A percentile compares a stretch with the other conserved stretches of the same genome.
phyloP scores from a whole-genome alignment of 441 rosid genomes.

The Populus hybrid region DNA sequence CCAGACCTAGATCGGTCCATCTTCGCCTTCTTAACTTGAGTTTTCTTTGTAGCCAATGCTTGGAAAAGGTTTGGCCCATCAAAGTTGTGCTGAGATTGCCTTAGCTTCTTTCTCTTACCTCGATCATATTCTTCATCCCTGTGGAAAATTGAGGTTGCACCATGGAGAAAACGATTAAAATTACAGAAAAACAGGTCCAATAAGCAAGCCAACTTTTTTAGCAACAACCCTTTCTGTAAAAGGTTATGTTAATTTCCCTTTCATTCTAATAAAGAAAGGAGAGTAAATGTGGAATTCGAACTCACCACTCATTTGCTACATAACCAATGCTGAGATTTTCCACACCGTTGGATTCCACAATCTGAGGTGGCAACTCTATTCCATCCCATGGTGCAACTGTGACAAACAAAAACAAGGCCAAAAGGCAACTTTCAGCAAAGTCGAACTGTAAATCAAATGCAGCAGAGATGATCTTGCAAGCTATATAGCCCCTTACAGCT shows the following conservation, averaged over 20 bases:
- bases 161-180: not conserved
- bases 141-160: slow-evolving; percentile 16
- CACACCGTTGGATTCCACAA: slow-evolving; percentile 26
- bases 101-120: slow-evolving; percentile 83
- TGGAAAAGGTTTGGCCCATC: slow-evolving; percentile 81
- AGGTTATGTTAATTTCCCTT: not conserved
- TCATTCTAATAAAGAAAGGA: not conserved
- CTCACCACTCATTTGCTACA: slow-evolving; percentile 90
- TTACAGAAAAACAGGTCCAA: not conserved
- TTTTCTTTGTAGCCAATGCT: slow-evolving; percentile 48
- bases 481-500: not conserved
- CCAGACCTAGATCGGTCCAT: slow-evolving; percentile 38
- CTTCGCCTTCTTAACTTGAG: slow-evolving; percentile 40
- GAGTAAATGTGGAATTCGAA: not conserved
- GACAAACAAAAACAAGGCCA: slow-evolving; percentile 15
- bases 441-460: not conserved
- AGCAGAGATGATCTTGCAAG: not conserved
- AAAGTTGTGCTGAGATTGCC: slow-evolving; percentile 37
- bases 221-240: not conserved
- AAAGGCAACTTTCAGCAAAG: slow-evolving; percentile 10
- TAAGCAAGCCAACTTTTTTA: not conserved
- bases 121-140: slow-evolving; percentile 96
- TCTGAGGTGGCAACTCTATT: slow-evolving; percentile 28
- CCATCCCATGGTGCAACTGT: slow-evolving; percentile 89
- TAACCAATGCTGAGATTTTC: slow-evolving; percentile 51